Percentiles rank a stretch among this genome's conserved stretches.
Evolutionary conservation across 805 yeast species (phyloP).

Genomic region (Brettanomyces sp.): DNA sequence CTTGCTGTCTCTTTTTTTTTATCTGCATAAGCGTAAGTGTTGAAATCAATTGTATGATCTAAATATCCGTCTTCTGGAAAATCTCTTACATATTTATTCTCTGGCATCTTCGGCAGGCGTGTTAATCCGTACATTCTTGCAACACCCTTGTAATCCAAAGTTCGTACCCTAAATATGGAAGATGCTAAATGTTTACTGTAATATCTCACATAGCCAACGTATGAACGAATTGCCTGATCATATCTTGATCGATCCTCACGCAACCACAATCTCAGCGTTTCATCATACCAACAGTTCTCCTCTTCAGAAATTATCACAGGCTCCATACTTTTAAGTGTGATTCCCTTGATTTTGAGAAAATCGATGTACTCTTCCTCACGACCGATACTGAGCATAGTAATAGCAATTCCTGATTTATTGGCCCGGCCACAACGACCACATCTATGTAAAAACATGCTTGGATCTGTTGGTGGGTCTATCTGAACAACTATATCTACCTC

Average conservation of each 20-base stretch:
- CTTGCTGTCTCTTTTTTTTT: conserved; percentile 54
- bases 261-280: conserved; percentile 41
- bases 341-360: conserved; percentile 66
- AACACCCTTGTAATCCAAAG: conserved; percentile 61
- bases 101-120: conserved; percentile 93
- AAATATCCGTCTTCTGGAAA: conserved; percentile 74
- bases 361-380: conserved; percentile 76
- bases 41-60: conserved; percentile 52
- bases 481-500: conserved; percentile 93
- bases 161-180: conserved; percentile 71
- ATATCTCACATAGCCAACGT: conserved; percentile 73
- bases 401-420: conserved; percentile 70
- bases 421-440: conserved; percentile 96
- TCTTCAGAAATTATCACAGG: conserved; percentile 13
- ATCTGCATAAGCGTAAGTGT: conserved; percentile 56
- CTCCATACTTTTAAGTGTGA: conserved; percentile 36
- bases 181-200: conserved; percentile 83
- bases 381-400: conserved; percentile 63
- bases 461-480: conserved; percentile 88
- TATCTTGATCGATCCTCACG: conserved; percentile 69
- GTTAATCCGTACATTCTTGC: conserved; percentile 74
- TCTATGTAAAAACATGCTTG: conserved; percentile 85
- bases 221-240: conserved; percentile 71
- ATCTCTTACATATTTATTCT: conserved; percentile 43
- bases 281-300: conserved; percentile 19